Percentiles rank a stretch among this genome's conserved stretches.
Conservation (phyloP, 2,329 filamentous ascomycete genomes). For the Chaetothyriales sp. region DNA sequence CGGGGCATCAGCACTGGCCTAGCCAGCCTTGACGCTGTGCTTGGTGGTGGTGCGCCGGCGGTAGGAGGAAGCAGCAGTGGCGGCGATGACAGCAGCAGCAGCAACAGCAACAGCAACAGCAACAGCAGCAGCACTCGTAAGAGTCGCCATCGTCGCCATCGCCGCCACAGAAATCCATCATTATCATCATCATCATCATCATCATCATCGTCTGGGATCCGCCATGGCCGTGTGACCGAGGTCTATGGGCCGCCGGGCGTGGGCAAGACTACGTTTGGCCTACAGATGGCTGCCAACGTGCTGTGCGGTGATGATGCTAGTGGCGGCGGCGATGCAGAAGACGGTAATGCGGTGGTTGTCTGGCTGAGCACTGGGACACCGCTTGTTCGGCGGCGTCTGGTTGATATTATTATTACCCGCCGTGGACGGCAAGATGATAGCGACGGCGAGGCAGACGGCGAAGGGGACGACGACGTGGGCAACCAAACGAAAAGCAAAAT, state of each 20-base stretch:
- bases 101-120: background rate
- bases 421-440: too few species aligned
- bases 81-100: too few species aligned
- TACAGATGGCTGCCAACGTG: slow-evolving; percentile 53
- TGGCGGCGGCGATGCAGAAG: too few species aligned
- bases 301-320: slow-evolving; percentile 35
- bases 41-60: slow-evolving; percentile 19
- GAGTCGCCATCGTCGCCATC: too few species aligned
- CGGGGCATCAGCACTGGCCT: slow-evolving; percentile 41
- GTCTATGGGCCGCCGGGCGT: slow-evolving; percentile 74
- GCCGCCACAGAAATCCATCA: too few species aligned
- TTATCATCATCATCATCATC: background rate
- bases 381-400: slow-evolving; percentile 34
- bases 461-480: too few species aligned
- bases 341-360: slow-evolving; percentile 43
- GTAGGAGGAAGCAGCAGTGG: background rate
- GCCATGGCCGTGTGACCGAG: slow-evolving; percentile 65
- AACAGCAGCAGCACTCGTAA: background rate
- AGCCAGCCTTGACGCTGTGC: slow-evolving; percentile 35
- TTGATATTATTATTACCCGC: slow-evolving; percentile 27
- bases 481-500: slow-evolving; percentile 1
- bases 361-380: slow-evolving; percentile 53
- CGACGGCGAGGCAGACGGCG: too few species aligned
- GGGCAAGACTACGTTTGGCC: slow-evolving; percentile 68
- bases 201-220: slow-evolving; percentile 15